Evolutionary conservation across 768 basidiomycete genomes (phyloP).

Genomic region (Thelephora ganbajun): DNA sequence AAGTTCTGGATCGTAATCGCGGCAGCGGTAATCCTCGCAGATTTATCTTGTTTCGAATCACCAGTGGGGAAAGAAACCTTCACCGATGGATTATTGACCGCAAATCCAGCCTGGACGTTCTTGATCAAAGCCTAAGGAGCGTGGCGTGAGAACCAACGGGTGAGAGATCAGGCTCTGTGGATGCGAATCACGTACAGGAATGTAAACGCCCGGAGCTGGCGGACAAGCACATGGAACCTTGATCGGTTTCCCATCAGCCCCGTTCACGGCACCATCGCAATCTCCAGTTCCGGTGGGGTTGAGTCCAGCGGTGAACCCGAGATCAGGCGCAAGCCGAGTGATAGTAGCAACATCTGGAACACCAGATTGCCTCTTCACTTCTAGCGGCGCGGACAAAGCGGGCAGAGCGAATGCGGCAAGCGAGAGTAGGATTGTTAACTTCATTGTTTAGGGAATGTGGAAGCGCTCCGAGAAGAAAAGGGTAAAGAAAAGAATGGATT

Average conservation of each 20-base stretch:
- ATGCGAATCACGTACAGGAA: conserved; percentile 23
- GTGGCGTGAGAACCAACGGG: neutral
- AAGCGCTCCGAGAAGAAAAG: too few relatives aligned
- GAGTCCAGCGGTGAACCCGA: conserved; percentile 39
- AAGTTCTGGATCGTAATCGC: conserved; percentile 64
- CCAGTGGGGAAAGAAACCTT: conserved; percentile 49
- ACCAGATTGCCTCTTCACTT: neutral
- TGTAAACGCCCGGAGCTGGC: conserved; percentile 37
- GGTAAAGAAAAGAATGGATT: too few relatives aligned
- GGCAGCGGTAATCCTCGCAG: conserved; percentile 43
- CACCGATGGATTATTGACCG: conserved; percentile 24
- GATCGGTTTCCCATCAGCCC: conserved; percentile 38
- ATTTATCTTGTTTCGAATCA: conserved; percentile 33
- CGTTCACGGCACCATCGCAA: conserved; percentile 49
- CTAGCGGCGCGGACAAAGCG: too few relatives aligned
- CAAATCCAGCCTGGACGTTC: conserved; percentile 1
- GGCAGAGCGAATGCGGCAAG: too few relatives aligned
- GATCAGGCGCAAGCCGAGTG: conserved; percentile 39
- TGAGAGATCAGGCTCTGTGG: neutral
- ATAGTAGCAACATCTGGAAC: conserved; percentile 2
- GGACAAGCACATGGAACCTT: conserved; percentile 56
- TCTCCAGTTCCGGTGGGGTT: conserved; percentile 63
- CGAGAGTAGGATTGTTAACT: too few relatives aligned
- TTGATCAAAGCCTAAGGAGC: conserved; percentile 1
- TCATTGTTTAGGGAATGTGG: too few relatives aligned